Evolutionary conservation across 169 alveolate genomes (phyloP), one percentile per base, ranked within the genome.

Genomic region (Plasmodium adleri): DNA sequence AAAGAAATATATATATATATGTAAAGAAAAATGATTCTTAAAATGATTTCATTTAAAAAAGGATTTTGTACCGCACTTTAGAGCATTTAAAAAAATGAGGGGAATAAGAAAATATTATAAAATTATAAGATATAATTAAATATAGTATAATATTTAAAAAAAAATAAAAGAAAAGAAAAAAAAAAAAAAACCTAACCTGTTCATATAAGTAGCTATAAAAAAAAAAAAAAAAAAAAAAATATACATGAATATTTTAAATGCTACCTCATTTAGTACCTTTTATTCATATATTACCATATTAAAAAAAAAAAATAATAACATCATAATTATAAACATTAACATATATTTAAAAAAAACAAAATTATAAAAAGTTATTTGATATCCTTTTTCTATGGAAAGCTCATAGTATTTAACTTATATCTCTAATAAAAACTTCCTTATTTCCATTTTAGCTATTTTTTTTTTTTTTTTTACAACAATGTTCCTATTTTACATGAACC

Each of bases 151-250:
- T 32, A 32, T 32, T 32, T 5, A 32, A 32, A 32, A 32, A 32
- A 32, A 32, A 2, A 32, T 0, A 32, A 72, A 10, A 52, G 17
- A 50, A 71, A 72, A 72, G 24, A 52, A 72, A 73, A 73, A 58
- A 73, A 73, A 73, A 58, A 58, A 74, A 74, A 74, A 74, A 39
- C 67, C 60, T 76, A n/a, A 45, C 89, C 22, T 15, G 59, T 15
- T 64, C 89, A 64, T 76, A 50, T 43, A 76, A 50, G 32, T 76
- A 76, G 89, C 89, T 49, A 76, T 28, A 63, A 43, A 75, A 15
- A 32, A 32, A 32, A 32, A 5, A 32, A 32, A 32, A 32, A 32
- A 32, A 32, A 32, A 32, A 5, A 6, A 32, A 32, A 32, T 32
- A 4, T 32, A 32, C 45, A 32, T 8, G 71, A n/a, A 49, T 43